These are phyloP conservation scores for Ceratocystiopsis minuta DNA, from an alignment of 2,329 filamentous ascomycete genomes.

Conservation along the genomic window DNA sequence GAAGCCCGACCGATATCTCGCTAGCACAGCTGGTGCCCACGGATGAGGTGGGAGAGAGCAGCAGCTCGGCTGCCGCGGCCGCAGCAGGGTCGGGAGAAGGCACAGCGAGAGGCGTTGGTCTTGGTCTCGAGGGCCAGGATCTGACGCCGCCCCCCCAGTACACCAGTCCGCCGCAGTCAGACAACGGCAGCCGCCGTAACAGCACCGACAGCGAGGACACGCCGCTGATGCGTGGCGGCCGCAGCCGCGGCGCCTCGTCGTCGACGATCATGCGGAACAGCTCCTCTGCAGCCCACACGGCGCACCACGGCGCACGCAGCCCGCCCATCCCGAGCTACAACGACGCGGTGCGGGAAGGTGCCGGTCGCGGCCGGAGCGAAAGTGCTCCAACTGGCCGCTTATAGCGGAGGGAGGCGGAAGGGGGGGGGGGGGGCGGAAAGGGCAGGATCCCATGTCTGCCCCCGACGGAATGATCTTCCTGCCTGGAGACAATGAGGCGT, in stretches of 20 bases:
- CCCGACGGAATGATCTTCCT: too few species aligned
- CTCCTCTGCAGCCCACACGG: neutral
- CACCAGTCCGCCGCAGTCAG: constrained; percentile 45
- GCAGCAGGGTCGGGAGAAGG: neutral
- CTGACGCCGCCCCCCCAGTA: constrained; percentile 57
- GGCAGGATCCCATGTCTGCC: too few species aligned
- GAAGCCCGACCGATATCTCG: constrained; percentile 91
- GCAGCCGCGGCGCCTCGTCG: constrained; percentile 31
- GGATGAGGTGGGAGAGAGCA: constrained; percentile 57
- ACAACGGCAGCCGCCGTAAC: constrained; percentile 34
- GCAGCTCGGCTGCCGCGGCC: constrained; percentile 13
- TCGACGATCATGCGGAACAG: constrained; percentile 16
- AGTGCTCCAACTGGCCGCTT: constrained; percentile 13
- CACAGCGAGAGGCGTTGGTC: constrained; percentile 14
- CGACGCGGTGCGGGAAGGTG: constrained; percentile 46
- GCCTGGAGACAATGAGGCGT: too few species aligned
- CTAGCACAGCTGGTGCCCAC: constrained; percentile 63
- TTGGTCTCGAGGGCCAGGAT: constrained; percentile 35
- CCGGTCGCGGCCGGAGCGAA: constrained; percentile 26
- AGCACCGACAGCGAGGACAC: constrained; percentile 39
- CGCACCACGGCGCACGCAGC: constrained; percentile 11
- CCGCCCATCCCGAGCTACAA: constrained; percentile 73
- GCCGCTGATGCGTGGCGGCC: constrained; percentile 31
- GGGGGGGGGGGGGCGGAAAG: too few species aligned
- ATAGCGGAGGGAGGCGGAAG: too few species aligned